Conservation (phyloP, 768 basidiomycete species). For the Mycena vitilis region DNA sequence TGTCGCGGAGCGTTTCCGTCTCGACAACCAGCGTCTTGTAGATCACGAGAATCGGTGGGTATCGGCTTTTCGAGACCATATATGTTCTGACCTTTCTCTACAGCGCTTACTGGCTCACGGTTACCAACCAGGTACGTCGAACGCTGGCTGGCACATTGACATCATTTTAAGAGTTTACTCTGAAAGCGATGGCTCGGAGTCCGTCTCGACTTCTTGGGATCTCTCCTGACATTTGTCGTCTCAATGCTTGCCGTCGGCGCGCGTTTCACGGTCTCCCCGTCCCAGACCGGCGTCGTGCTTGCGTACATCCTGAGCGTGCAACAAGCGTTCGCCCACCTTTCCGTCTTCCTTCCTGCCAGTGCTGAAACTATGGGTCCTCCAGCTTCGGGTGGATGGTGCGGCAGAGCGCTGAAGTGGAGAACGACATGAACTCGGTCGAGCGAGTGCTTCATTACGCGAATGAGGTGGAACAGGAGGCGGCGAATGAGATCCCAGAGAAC, state of each 20-base stretch:
- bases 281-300: conserved; percentile 81
- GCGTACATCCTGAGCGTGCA: conserved; percentile 86
- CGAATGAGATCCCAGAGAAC: conserved; percentile 70
- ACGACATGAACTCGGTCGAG: conserved; percentile 93
- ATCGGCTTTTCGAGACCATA: background rate
- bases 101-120: conserved; percentile 88
- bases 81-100: conserved; percentile 1
- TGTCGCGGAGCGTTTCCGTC: conserved; percentile 78
- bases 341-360: conserved; percentile 4
- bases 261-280: conserved; percentile 79
- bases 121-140: conserved; percentile 75
- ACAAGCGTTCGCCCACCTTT: conserved; percentile 57
- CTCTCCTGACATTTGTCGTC: conserved; percentile 78
- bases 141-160: background rate
- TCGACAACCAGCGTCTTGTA: conserved; percentile 79
- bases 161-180: conserved; percentile 13
- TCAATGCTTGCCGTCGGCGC: conserved; percentile 82
- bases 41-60: conserved; percentile 85
- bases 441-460: conserved; percentile 86
- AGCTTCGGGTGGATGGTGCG: conserved; percentile 84
- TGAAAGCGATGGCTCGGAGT: conserved; percentile 85
- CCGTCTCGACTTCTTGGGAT: conserved; percentile 88
- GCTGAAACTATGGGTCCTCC: conserved; percentile 1
- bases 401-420: conserved; percentile 88
- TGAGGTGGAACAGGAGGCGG: conserved; percentile 84